Percentiles rank a stretch among this genome's conserved stretches.
Conservation (phyloP, 192 early-diverging fungal genomes). For the Nowakowskiella sp. region DNA sequence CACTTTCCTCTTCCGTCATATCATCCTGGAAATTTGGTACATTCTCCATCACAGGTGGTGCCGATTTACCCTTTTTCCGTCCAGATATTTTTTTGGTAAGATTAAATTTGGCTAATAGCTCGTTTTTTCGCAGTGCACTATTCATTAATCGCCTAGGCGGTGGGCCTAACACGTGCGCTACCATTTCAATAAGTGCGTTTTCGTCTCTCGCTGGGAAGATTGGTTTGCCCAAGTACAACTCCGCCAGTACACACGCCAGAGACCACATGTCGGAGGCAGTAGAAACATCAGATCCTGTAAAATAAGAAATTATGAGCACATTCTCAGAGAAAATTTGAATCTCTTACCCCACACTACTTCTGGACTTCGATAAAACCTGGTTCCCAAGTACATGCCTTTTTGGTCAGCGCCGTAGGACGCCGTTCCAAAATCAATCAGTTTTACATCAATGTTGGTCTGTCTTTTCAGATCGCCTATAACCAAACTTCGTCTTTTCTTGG, state of each 20-base stretch:
- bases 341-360: not conserved
- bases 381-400: not conserved
- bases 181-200: not conserved
- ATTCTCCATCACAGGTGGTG: too few species aligned
- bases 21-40: too few species aligned
- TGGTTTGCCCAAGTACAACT: not conserved
- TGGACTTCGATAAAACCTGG: not conserved
- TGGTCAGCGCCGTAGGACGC: not conserved
- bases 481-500: too few species aligned
- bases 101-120: not conserved
- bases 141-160: not conserved
- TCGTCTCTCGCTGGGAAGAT: not conserved
- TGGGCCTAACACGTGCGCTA: not conserved
- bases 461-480: too few species aligned
- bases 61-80: too few species aligned
- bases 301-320: not conserved
- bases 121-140: not conserved
- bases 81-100: too few species aligned
- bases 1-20: too few species aligned
- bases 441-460: not conserved
- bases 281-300: not conserved
- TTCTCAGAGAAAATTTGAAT: not conserved
- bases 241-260: not conserved
- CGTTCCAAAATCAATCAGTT: slow-evolving; percentile 1
- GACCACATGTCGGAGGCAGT: not conserved